These are phyloP conservation scores for Helianthus annuus DNA, from an alignment of 129 eudicot species.

Conservation along the genomic window HanXRQr2.0-SUNRISE NC_035439.2:108739629-108740128, in stretches of 20 bases:
- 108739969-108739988: too few relatives aligned
- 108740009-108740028: too few relatives aligned
- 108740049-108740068: background rate
- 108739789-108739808: background rate
- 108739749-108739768: background rate
- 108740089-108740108: background rate
- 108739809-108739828: background rate
- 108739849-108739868: background rate
- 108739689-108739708: background rate
- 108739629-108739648: too few relatives aligned
- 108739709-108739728: slow-evolving; percentile 4
- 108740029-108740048: too few relatives aligned
- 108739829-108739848: background rate
- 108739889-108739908: too few relatives aligned
- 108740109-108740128: slow-evolving; percentile 7
- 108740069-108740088: background rate
- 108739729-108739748: slow-evolving; percentile 9
- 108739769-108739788: background rate
- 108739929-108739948: too few relatives aligned
- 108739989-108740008: too few relatives aligned
- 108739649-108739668: too few relatives aligned
- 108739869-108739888: background rate
- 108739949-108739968: too few relatives aligned
- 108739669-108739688: background rate
- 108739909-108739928: too few relatives aligned